Evolutionary conservation across 1,139 yeast species (phyloP).

Genomic region (Candida sanyaensis): DNA sequence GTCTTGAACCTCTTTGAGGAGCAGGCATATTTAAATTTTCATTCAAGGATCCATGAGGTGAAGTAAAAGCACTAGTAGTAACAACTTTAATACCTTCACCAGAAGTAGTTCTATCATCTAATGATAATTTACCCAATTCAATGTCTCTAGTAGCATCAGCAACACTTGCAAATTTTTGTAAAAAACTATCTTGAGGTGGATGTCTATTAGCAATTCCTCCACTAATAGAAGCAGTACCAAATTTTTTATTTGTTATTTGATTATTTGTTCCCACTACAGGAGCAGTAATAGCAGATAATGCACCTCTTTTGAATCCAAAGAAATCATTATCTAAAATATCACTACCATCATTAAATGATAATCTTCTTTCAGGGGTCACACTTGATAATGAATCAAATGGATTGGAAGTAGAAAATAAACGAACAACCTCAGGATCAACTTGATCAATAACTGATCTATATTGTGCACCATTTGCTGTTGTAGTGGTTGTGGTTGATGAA

Average conservation of each 20-base stretch:
- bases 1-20: conserved; percentile 43
- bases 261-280: conserved; percentile 25
- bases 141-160: conserved; percentile 81
- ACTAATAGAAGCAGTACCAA: conserved; percentile 64
- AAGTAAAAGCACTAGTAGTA: conserved; percentile 10
- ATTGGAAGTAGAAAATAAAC: conserved; percentile 24
- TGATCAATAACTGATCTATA: conserved; percentile 38
- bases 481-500: conserved; percentile 3
- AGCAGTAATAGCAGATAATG: conserved; percentile 49
- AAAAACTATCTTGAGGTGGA: conserved; percentile 50
- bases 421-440: conserved; percentile 52
- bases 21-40: conserved; percentile 51
- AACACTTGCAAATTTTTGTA: conserved; percentile 70
- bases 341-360: conserved; percentile 47
- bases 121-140: conserved; percentile 43
- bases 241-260: conserved; percentile 18
- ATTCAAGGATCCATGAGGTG: conserved; percentile 52
- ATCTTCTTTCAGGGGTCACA: conserved; percentile 21
- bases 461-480: conserved; percentile 17
- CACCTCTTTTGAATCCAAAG: conserved; percentile 49
- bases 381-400: conserved; percentile 13
- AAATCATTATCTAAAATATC: conserved; percentile 44
- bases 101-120: conserved; percentile 30
- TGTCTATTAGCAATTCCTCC: conserved; percentile 57
- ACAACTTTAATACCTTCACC: conserved; percentile 16